A percentile compares a stretch with the other conserved stretches of the same genome.
These are phyloP conservation scores for Paraphoma sp. DNA, from an alignment of 2,329 filamentous ascomycete species.

Conservation along the genomic window DNA sequence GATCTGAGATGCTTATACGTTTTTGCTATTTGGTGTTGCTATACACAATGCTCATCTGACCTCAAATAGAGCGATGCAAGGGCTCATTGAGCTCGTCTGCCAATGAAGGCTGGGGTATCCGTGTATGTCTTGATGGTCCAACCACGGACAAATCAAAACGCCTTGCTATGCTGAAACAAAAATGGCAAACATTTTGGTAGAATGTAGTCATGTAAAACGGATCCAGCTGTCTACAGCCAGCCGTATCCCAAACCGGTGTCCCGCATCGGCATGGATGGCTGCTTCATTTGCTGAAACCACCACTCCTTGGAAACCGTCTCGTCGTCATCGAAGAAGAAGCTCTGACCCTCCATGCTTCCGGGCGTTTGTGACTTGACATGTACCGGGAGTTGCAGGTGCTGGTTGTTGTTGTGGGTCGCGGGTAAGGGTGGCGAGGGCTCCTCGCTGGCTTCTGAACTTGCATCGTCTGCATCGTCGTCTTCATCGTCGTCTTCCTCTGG, in stretches of 20 bases:
- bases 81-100: slow-evolving; percentile 15
- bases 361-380: slow-evolving; percentile 35
- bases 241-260: slow-evolving; percentile 47
- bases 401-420: slow-evolving; percentile 20
- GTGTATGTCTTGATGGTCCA: slow-evolving; percentile 18
- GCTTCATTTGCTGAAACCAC: slow-evolving; percentile 50
- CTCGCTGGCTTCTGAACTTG: slow-evolving; percentile 54
- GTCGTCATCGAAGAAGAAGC: slow-evolving; percentile 50
- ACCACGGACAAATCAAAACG: slow-evolving; percentile 28
- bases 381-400: slow-evolving; percentile 31
- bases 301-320: slow-evolving; percentile 48
- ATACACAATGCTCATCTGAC: slow-evolving; percentile 26
- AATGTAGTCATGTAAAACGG: slow-evolving; percentile 9
- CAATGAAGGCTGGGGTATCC: slow-evolving; percentile 41
- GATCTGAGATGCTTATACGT: background rate
- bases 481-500: slow-evolving; percentile 54
- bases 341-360: slow-evolving; percentile 48
- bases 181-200: slow-evolving; percentile 13
- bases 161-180: slow-evolving; percentile 38
- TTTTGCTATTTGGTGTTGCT: background rate
- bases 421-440: slow-evolving; percentile 43
- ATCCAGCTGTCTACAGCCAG: slow-evolving; percentile 39
- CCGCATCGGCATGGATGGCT: slow-evolving; percentile 46
- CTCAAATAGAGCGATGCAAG: slow-evolving; percentile 30
- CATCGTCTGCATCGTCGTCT: slow-evolving; percentile 56